Base-by-base conservation (phyloP, 139 green algal genomes). In the Volvox africanus region DNA sequence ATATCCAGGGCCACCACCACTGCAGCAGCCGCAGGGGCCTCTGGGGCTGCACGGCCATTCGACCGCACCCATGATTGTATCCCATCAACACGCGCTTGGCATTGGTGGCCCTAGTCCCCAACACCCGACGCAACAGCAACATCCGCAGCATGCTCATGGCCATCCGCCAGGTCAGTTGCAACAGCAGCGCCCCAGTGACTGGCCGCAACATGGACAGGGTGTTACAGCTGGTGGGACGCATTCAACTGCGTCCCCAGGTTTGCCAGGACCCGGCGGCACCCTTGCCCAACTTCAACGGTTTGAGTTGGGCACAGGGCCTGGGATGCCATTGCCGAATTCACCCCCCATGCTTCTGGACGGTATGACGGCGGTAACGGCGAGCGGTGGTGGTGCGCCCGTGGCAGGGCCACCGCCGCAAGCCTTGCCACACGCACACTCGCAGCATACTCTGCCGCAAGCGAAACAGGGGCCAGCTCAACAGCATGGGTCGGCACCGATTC, bases 1-100 rank as follows among this genome's bases (percentile, higher is more conserved):
- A 18, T 79, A 79, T 30, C 71, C 26, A 9, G 71, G 71, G 21
- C 71, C 71, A 30, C 71, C 71, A 30, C 71, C 71, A 30, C 20
- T 79, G 71, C 71, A 87, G 30, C 81, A 76, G 81, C 81, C 76
- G 81, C 81, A 87, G 61, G 50, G 36, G 17, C 18, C 78, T 30
- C 20, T 79, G 71, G 67, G 67, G 67, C 67, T 75, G 22, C 22
- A 26, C 11, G 67, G 22, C 9, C 67, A 75, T 28, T 75, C 67
- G 67, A 32, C 67, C 22, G 24, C 67, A 28, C 67, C 67, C 22
- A 6, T 75, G 22, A 28, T 26, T 28, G 2, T 79, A 30, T 35
- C 18, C 71, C 71, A 30, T 14, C 18, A n/a, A 6, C 71, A 36
- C 71, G 20, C 65, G 71, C 24, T 36, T 79, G 71, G 71, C 1